Evolutionary conservation across 805 yeast genomes (phyloP), one percentile per base, ranked within the genome.

Genomic region (Kodamaea lidongshanica): DNA sequence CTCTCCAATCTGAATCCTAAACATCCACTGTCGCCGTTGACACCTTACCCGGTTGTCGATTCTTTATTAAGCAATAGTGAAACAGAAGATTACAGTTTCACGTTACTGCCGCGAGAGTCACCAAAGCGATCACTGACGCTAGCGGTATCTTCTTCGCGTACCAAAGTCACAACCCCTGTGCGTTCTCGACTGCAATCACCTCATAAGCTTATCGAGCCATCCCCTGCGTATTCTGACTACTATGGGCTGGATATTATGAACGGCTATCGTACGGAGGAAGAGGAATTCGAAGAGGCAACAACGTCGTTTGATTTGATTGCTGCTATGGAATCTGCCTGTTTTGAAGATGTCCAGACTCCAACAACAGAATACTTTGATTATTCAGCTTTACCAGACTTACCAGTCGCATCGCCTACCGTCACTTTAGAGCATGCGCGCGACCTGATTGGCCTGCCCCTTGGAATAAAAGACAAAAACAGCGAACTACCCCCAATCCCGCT

Each of bases 401-500:
- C 55, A 4, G 36, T 37, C 13, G 26, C 31, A 3, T 14, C 34
- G 6, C 18, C 39, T 7, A 17, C 35, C 1, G n/a, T n/a, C n/a
- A n/a, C 21, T 15, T 3, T 5, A 25, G 29, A 10, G 5, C 33
- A 7, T 18, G 23, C 7, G 34, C 25, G n/a, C n/a, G n/a, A n/a
- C n/a, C 17, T 30, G 10, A 20, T 20, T 5, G 19, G 20, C 6
- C 25, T 31, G n/a, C 40, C 37, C 5, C 11, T 31, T 28, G 16
- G 38, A 30, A 11, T 27, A 35, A 6, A 13, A 16, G 29, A 40
- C 12, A 48, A 44, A 23, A 43, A 44, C 15, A 51, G 44, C 7
- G 43, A 32, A 4, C 45, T 67, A 7, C 74, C 74, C 0, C 65
- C 66, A 0, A 52, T 65, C 2, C 73, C 74, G 4, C 42, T 68